phyloP scores from a whole-genome alignment of 495 filamentous ascomycete species.

The Talaromyces proteolyticus region DNA sequence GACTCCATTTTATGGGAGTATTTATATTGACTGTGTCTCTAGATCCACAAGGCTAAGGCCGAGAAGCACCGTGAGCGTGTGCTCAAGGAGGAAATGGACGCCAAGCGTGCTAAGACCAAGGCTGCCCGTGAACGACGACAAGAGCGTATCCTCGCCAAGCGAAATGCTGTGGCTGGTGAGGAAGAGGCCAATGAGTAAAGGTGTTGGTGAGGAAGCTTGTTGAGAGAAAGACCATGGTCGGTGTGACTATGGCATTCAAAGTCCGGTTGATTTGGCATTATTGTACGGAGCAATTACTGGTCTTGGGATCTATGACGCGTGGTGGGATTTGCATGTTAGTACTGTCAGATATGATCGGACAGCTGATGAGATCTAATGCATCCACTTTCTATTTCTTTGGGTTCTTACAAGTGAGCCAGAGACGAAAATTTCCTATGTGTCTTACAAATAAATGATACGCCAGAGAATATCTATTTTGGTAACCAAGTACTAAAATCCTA shows the following conservation, averaged over 20 bases:
- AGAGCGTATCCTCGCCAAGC: conserved; percentile 85
- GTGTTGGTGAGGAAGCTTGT: background rate
- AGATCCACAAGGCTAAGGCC: conserved; percentile 99
- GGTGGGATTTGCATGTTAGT: background rate
- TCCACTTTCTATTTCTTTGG: background rate
- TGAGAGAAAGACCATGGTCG: background rate
- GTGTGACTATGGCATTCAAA: background rate
- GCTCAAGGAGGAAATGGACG: conserved; percentile 99
- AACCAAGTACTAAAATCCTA: background rate
- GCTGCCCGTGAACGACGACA: conserved; percentile 94
- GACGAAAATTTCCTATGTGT: background rate
- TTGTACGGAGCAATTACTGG: background rate
- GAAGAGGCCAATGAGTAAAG: conserved; percentile 43
- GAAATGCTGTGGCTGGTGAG: conserved; percentile 71
- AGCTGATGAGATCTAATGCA: background rate
- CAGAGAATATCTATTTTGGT: background rate
- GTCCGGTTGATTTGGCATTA: background rate
- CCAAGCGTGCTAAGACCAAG: conserved; percentile 99
- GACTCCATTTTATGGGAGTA: background rate
- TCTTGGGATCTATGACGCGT: background rate
- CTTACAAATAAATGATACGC: background rate
- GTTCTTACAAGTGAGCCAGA: background rate
- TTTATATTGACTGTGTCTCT: conserved; percentile 17
- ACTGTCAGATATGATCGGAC: background rate
- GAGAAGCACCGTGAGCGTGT: conserved; percentile 92